Base-by-base conservation (phyloP, 1,139 yeast species). In the Protomyces arabidopsidicola region DNA sequence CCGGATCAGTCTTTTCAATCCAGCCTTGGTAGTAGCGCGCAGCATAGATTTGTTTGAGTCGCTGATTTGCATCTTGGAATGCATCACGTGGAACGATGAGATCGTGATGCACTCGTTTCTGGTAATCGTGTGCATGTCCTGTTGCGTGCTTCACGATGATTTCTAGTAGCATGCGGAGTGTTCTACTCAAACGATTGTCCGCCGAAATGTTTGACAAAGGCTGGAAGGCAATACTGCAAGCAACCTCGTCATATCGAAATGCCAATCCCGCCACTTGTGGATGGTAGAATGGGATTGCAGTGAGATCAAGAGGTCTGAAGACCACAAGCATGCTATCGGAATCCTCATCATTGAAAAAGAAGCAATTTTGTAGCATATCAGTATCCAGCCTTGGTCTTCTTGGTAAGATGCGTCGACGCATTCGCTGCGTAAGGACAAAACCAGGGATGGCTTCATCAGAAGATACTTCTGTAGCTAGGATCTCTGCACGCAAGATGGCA, bases 1-100 rank as follows among this genome's bases (percentile, higher is more conserved):
- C 83, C 1, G 98, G 98, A 74, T 93, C 97, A 1, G 98, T 93
- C 54, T 86, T 85, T 74, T 93, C 98, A 22, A 81, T 84, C 98
- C 98, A 93, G 69, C 81, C 82, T 50, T 85, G 87, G n/a, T 90
- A 91, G 63, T 91, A 76, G 22, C 78, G 75, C 51, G 86, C 83
- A 0, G 96, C 89, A 72, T 91, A 88, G 72, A 86, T 88, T 72
- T 87, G 88, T 75, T 93, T 93, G 70, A 93, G 78, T 36, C 83
- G 79, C 53, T 89, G 86, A 72, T 93, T 93, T 65, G 88, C 77
- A 71, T 90, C 87, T 73, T 93, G 98, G 71, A 91, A 91, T 10
- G 83, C 80, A 34, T 87, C 88, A 71, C 89, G 88, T 53, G 89
- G 85, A 0, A 93, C 95, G 10, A 93, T 88, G 68, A 84, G 77